Evolutionary conservation across 441 rosid species (phyloP).

Genomic region (Croton laevigatus): DNA sequence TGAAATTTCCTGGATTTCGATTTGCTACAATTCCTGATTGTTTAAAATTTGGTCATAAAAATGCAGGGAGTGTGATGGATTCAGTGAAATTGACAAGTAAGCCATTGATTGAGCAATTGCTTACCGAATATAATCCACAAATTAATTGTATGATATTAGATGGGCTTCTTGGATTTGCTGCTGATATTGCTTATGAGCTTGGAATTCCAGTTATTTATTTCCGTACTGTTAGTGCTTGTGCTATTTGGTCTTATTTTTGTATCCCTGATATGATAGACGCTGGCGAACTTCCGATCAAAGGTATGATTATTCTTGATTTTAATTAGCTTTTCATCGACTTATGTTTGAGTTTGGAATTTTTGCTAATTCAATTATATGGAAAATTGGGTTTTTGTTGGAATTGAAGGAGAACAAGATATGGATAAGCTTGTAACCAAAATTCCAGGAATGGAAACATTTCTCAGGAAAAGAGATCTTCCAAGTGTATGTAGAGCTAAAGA

Average conservation of each 20-base stretch:
- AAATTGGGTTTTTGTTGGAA: not conserved
- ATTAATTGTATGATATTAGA: constrained; percentile 39
- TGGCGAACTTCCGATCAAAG: constrained; percentile 42
- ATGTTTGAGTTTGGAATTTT: too few relatives aligned
- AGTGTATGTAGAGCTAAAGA: constrained; percentile 35
- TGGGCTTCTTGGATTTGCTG: constrained; percentile 22
- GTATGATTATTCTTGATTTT: constrained; percentile 11
- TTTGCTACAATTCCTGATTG: constrained; percentile 8
- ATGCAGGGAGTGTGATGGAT: not conserved
- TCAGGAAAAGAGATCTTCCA: constrained; percentile 52
- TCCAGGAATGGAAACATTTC: constrained; percentile 39
- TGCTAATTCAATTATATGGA: too few relatives aligned
- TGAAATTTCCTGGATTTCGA: constrained; percentile 14
- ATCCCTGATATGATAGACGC: constrained; percentile 35
- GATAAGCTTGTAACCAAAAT: constrained; percentile 35
- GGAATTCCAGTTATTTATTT: constrained; percentile 27
- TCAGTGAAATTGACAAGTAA: constrained; percentile 3
- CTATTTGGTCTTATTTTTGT: constrained; percentile 32
- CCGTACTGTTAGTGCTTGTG: constrained; percentile 30
- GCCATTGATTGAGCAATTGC: constrained; percentile 24
- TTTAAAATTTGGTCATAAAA: constrained; percentile 14
- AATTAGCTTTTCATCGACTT: too few relatives aligned
- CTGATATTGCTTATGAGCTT: constrained; percentile 30
- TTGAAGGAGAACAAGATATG: constrained; percentile 40
- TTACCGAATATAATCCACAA: constrained; percentile 13